A percentile compares a stretch with the other conserved stretches of the same genome.
Conservation (phyloP, 1,284 basidiomycete genomes). For the Irpex sp. region DNA sequence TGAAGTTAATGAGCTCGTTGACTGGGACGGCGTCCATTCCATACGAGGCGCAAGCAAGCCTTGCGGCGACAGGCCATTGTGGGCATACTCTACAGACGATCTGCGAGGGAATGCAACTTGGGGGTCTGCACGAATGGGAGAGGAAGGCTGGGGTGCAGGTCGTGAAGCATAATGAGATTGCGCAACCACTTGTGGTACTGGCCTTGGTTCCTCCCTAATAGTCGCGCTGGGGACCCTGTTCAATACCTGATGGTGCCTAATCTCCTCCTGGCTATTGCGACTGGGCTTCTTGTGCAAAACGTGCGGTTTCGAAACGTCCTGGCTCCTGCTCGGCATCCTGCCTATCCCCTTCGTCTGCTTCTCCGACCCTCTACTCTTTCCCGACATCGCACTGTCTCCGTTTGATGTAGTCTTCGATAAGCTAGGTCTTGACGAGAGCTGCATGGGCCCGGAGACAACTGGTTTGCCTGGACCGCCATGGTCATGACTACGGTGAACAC, state of each 20-base stretch:
- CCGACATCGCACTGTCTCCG: background rate
- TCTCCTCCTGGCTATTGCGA: background rate
- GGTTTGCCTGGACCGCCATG: constrained; percentile 17
- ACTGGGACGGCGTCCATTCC: constrained; percentile 1
- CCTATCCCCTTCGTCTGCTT: background rate
- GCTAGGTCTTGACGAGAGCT: constrained; percentile 15
- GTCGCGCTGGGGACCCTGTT: background rate
- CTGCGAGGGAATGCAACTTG: background rate
- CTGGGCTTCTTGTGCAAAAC: background rate
- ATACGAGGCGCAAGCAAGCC: background rate
- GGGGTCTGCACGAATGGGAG: background rate
- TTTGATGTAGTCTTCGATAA: constrained; percentile 1
- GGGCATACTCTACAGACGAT: background rate
- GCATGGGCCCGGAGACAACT: constrained; percentile 28
- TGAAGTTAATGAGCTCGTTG: background rate
- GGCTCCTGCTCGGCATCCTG: constrained; percentile 6
- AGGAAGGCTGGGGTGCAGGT: background rate
- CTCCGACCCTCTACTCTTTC: background rate
- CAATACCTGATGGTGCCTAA: background rate
- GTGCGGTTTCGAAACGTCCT: background rate
- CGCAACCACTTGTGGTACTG: background rate
- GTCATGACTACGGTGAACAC: constrained; percentile 11
- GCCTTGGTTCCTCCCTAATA: background rate
- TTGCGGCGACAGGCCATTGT: background rate
- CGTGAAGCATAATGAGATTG: background rate